Conservation (phyloP, 306 rosid species). For the Malus asiatica region DNA sequence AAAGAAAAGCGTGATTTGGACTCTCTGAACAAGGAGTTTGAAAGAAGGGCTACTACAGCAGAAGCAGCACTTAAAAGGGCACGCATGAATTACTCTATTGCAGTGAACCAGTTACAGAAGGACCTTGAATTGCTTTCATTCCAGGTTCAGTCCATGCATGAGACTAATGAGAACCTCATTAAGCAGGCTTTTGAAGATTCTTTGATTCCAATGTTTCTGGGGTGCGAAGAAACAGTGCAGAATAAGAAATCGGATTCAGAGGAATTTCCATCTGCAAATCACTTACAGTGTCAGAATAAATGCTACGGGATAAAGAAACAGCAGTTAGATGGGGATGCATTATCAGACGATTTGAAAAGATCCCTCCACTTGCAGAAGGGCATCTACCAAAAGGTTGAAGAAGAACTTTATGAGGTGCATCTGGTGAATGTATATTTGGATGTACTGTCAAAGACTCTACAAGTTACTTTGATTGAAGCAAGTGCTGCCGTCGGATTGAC, state of each 20-base stretch:
- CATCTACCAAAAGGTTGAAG: conserved; percentile 79
- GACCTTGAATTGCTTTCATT: conserved; percentile 84
- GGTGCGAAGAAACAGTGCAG: conserved; percentile 29
- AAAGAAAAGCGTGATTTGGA: conserved; percentile 64
- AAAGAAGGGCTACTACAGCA: conserved; percentile 74
- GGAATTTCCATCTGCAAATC: conserved; percentile 35
- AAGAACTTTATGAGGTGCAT: conserved; percentile 72
- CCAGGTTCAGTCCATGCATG: conserved; percentile 86
- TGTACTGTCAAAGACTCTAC: conserved; percentile 71
- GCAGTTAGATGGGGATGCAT: conserved; percentile 44
- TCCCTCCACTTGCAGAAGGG: conserved; percentile 77
- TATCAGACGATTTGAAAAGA: conserved; percentile 60
- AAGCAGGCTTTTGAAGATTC: conserved; percentile 74
- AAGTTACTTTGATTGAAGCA: conserved; percentile 71
- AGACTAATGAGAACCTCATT: conserved; percentile 85
- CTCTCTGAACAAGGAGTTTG: conserved; percentile 67
- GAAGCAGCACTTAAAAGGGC: conserved; percentile 96
- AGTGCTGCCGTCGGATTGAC: conserved; percentile 42
- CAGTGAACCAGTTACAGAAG: conserved; percentile 89
- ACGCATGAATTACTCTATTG: conserved; percentile 91
- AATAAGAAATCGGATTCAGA: conserved; percentile 35
- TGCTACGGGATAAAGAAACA: conserved; percentile 42
- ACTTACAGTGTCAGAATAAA: conserved; percentile 38
- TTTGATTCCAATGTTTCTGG: conserved; percentile 40
- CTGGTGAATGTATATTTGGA: conserved; percentile 63